Percentiles rank a stretch among this genome's conserved stretches.
Evolutionary conservation across 2,329 filamentous ascomycete genomes (phyloP).

Genomic region (Penicillium sp.): DNA sequence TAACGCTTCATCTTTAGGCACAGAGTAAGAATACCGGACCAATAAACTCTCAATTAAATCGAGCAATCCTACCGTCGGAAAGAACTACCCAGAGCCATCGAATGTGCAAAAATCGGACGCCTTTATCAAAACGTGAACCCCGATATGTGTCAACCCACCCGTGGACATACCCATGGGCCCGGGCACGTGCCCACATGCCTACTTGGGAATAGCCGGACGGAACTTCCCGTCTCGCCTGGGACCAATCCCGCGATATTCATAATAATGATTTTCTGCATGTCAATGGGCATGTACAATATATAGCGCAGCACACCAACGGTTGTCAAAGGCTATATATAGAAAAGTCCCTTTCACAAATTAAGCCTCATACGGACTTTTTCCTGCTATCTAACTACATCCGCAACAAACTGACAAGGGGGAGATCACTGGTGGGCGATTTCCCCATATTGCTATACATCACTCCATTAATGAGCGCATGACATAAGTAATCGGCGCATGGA

Average conservation of each 20-base stretch:
- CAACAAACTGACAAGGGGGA: too few species aligned
- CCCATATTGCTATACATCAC: neutral
- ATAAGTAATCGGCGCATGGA: constrained; percentile 32
- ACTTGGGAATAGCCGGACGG: neutral
- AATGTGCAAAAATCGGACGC: neutral
- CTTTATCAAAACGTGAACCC: neutral
- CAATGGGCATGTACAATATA: neutral
- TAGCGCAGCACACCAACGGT: neutral
- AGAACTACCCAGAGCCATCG: neutral
- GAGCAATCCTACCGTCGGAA: neutral
- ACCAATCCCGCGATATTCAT: neutral
- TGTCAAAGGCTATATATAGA: neutral
- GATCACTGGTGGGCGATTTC: too few species aligned
- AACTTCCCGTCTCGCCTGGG: neutral
- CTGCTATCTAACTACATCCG: too few species aligned
- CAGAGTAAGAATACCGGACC: too few species aligned
- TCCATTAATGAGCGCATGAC: constrained; percentile 19
- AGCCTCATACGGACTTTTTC: too few species aligned
- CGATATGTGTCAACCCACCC: neutral
- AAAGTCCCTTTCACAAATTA: too few species aligned
- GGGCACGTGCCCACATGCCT: neutral
- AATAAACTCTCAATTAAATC: neutral
- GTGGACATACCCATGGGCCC: neutral
- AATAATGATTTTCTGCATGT: neutral
- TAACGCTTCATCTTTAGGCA: neutral